Evolutionary conservation across 2,329 filamentous ascomycete species (phyloP), one percentile per base, ranked within the genome.

Genomic region (Aureobasidium sp.): DNA sequence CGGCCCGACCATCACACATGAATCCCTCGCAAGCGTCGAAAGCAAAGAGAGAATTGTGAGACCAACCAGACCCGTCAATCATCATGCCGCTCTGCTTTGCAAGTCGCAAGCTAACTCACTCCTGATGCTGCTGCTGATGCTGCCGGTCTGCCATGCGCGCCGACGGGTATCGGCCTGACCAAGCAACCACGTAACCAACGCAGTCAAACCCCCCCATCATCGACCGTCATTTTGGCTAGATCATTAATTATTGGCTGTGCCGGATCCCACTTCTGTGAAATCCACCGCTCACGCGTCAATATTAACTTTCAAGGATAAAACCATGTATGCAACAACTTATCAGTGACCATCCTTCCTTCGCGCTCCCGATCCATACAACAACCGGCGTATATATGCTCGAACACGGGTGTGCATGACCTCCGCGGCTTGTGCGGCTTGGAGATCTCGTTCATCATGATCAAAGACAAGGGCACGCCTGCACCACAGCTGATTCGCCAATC

Each of bases 371-470:
- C 45, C 45, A 39, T 39, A 38, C 45, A 49, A 10, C 6, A 49
- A 21, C 22, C 34, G 45, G 24, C 34, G 45, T 39, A 39, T 39
- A 49, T 49, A 38, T 49, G 45, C 45, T 49, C 45, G 34, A 39
- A 49, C 45, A 39, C 45, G 45, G 34, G 45, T 39, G 34, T 49
- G 45, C 45, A 39, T 49, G 37, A 51, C 37, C 37, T 51, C 48
- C 48, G 48, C 48, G 48, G 48, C 48, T 51, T 51, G 48, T 51
- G 48, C 37, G 48, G 48, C 48, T 51, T 37, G 48, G 32, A 25
- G 14, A 41, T 51, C 19, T 41, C n/a, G 27, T 29, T 25, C 37
- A 51, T 34, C 37, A 40, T 48, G 44, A 48, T 51, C 48, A 41
- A 41, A 51, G 34, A 40, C 48, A 51, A 41, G 37, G 48, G 45